Base-by-base conservation (phyloP, 1,284 basidiomycete genomes). In the Microbotryomycetes sp. region DNA sequence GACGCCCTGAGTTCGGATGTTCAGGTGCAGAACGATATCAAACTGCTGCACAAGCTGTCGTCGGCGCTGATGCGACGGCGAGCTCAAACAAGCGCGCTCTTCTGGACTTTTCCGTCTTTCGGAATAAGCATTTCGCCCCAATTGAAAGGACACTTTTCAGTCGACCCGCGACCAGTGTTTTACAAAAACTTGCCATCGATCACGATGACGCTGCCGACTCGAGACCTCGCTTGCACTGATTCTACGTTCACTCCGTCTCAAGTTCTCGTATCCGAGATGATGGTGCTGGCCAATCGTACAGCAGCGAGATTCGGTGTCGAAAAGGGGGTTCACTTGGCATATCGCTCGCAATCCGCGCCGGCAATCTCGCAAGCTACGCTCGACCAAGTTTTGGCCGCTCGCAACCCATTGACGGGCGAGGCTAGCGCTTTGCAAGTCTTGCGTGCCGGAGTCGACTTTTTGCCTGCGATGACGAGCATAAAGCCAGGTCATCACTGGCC, bases 251-350 rank as follows among this genome's bases (percentile, higher is more conserved):
- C 59, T 21, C 65, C 62, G 15, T 69, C 73, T 6, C 62, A 67
- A 27, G 71, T 74, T 45, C 73, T 91, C 52, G 84, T 98, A 5
- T 79, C 85, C 0, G 91, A 97, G 75, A 78, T 82, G 71, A 94
- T 94, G 88, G 86, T 92, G 68, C 73, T 88, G 13, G 91, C 90
- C 0, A 85, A 85, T 59, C 82, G 87, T 1, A 79, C 86, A 2
- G 87, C 87, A 1, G 94, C 90, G 18, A 76, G 77, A 35, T 93
- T 88, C 76, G 84, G 83, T 57, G 68, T 74, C 23, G 83, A 88
- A 16, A 81, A 79, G 23, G 77, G 78, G 4, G 68, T 97, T 23
- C 84, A 87, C 0, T 79, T 85, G 45, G 73, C 89, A 1, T 88
- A 87, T 60, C 83, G 92, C 21, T 70, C 77, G 1, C 76, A 81